Evolutionary conservation across 148 eudicot genomes (phyloP), one percentile per base, ranked within the genome.

Genomic region (Rhododendron vialii): DNA sequence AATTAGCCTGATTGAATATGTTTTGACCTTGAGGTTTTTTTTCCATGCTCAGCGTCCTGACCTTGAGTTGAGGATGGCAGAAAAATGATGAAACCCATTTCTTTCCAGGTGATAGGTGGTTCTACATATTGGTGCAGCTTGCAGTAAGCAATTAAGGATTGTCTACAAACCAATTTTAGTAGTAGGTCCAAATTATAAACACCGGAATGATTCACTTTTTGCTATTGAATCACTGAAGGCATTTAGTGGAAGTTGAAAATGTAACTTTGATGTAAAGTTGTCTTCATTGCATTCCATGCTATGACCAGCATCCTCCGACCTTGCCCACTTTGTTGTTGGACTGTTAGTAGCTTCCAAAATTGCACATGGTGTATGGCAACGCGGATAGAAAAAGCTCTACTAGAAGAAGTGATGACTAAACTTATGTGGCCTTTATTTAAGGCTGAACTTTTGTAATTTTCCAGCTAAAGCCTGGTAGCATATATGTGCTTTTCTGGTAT

Each of bases 1-100:
- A 74, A 33, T 33, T 24, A 74, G 75, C 79, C 79, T 76, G 79
- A 76, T 38, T 76, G 48, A 76, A 18, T 76, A 76, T 76, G n/a
- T 20, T 5, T 7, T 55, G 61, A 55, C 22, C 22, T 55, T 15
- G 14, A 55, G 61, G 20, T 55, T 15, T 3, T 55, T 13, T 55
- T 55, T 13, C 3, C 55, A 4, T 55, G 61, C 61, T 55, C 20
- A 55, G 20, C 22, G 61, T 55, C 79, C 48, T 38, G 79, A 6
- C 47, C 26, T 76, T 76, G 48, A 76, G 26, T 36, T 18, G 79
- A 76, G 79, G 79, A 74, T 6, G 35, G 18, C 35, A 69, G 17
- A 26, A 69, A 69, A 69, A 69, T 69, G 15, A n/a, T 69, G 11
- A 28, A n/a, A 69, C 36, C 75, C 4, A 26, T 69, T n/a, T 69